Conservation (phyloP, 805 yeast species). For the Cyberlindnera lachancei region DNA sequence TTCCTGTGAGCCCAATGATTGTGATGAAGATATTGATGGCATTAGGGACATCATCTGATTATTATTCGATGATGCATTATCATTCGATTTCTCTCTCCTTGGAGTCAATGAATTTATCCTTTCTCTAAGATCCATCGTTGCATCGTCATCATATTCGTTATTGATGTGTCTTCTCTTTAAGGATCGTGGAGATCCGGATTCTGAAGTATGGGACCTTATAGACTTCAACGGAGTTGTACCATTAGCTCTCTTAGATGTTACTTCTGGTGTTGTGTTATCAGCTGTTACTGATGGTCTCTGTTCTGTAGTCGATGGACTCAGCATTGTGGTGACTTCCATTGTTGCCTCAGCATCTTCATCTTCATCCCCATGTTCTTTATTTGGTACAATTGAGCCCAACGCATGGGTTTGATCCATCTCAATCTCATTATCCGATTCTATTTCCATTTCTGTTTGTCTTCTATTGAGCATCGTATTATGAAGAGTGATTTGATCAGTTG, state of each 20-base stretch:
- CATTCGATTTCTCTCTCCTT: no score
- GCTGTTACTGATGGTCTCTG: neutral
- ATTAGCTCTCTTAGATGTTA: neutral
- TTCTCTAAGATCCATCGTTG: constrained; percentile 15
- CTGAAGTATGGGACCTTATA: constrained; percentile 22
- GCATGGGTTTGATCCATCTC: constrained; percentile 17
- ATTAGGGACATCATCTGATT: no score
- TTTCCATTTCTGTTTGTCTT: constrained; percentile 1
- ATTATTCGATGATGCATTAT: no score
- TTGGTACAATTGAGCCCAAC: constrained; percentile 4
- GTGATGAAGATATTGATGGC: constrained; percentile 4
- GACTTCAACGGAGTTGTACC: constrained; percentile 19
- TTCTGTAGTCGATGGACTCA: neutral
- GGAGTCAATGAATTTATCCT: constrained; percentile 22
- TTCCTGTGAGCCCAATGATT: constrained; percentile 6
- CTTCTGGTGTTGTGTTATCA: no score
- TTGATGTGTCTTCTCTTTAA: constrained; percentile 13
- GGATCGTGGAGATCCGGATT: constrained; percentile 23
- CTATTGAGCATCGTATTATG: constrained; percentile 18
- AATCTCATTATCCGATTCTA: neutral
- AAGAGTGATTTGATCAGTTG: constrained; percentile 13
- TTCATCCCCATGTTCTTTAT: neutral
- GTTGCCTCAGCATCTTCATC: constrained; percentile 4
- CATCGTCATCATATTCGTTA: constrained; percentile 7
- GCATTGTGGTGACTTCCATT: constrained; percentile 14